These are phyloP conservation scores for Magnaporthales sp. DNA, from an alignment of 2,329 filamentous ascomycete genomes.

Conservation along the genomic window DNA sequence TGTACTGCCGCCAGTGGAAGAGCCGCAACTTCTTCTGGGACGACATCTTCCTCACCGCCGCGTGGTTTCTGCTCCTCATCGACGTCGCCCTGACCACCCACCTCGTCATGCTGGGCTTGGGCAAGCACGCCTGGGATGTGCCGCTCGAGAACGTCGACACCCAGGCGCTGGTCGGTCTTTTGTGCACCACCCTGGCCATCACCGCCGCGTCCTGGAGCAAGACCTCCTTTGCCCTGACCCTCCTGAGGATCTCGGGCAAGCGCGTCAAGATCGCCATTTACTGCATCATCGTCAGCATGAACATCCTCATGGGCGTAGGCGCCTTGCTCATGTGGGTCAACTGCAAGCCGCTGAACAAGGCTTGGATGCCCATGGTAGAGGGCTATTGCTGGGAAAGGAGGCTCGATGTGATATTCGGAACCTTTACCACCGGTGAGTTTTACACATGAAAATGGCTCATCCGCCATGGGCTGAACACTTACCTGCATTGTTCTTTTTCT, in stretches of 20 bases:
- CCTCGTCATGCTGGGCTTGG: slow-evolving; percentile 11
- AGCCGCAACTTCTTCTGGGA: background rate
- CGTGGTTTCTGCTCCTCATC: background rate
- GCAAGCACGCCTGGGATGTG: slow-evolving; percentile 15
- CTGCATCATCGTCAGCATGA: slow-evolving; percentile 6
- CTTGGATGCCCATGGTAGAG: slow-evolving; percentile 11
- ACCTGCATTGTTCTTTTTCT: no score
- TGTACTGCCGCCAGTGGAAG: slow-evolving; percentile 17
- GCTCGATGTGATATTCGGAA: background rate
- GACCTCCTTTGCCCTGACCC: slow-evolving; percentile 8
- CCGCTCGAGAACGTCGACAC: slow-evolving; percentile 4
- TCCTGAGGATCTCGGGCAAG: slow-evolving; percentile 8
- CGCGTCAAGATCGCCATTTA: slow-evolving; percentile 1
- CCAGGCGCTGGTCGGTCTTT: slow-evolving; percentile 11
- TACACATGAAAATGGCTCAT: background rate
- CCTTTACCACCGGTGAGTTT: background rate
- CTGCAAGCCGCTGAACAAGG: slow-evolving; percentile 12
- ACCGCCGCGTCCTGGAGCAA: slow-evolving; percentile 7
- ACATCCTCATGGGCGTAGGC: background rate
- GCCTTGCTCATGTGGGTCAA: slow-evolving; percentile 16
- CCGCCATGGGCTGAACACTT: background rate
- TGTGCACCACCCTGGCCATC: slow-evolving; percentile 1
- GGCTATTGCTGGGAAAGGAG: background rate
- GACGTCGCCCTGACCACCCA: background rate
- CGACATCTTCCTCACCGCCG: background rate